Conservation (phyloP, 768 basidiomycete genomes). For the Cantharellus cinnabarinus region DNA sequence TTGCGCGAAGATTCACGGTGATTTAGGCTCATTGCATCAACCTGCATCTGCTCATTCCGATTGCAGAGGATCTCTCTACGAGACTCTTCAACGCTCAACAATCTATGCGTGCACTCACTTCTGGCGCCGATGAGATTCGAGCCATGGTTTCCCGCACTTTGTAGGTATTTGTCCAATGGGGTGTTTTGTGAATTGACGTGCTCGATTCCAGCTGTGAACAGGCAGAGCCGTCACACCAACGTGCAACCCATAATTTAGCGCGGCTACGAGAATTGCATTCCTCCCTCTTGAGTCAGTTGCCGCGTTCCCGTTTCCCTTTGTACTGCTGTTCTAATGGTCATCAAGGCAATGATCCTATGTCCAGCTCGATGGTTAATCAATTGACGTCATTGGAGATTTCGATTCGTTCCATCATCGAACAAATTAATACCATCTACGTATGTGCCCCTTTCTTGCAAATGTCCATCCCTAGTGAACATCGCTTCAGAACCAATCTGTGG, state of each 20-base stretch:
- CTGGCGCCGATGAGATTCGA: constrained; percentile 41
- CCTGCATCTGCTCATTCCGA: not conserved
- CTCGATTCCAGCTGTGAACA: constrained; percentile 33
- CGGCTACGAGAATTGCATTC: not conserved
- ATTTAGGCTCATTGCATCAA: not conserved
- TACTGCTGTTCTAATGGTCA: not conserved
- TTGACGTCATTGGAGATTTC: constrained; percentile 33
- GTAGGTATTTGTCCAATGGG: constrained; percentile 18
- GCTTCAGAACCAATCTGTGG: constrained; percentile 48
- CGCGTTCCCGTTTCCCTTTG: not conserved
- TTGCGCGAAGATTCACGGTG: constrained; percentile 45
- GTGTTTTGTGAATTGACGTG: not conserved
- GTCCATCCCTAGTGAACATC: constrained; percentile 11
- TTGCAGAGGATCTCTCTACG: constrained; percentile 34
- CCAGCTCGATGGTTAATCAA: constrained; percentile 26
- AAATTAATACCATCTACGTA: constrained; percentile 29
- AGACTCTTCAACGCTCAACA: constrained; percentile 36
- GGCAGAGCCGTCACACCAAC: constrained; percentile 31
- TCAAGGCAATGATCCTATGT: no score
- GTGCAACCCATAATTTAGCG: constrained; percentile 23
- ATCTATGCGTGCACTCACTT: constrained; percentile 30
- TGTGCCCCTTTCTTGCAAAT: not conserved
- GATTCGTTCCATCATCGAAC: constrained; percentile 39
- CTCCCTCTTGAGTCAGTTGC: not conserved
- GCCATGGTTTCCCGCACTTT: constrained; percentile 25